phyloP scores from a whole-genome alignment of 176 grass and related monocot genomes.

The Oryza meyeriana region DNA sequence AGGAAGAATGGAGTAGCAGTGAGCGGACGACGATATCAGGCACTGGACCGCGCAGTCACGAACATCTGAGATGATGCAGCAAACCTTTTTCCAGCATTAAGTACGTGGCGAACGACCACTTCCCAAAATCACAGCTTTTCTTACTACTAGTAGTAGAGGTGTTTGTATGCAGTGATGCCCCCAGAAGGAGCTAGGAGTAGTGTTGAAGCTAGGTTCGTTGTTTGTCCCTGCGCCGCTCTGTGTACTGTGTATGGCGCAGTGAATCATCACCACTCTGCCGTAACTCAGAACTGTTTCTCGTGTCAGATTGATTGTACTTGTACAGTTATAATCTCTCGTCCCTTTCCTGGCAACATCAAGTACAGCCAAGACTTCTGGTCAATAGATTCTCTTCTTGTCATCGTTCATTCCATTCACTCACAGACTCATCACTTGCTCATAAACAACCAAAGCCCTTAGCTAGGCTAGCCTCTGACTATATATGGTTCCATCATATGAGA shows the following conservation, averaged over 20 bases:
- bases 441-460: background rate
- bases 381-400: constrained; percentile 29
- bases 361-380: constrained; percentile 13
- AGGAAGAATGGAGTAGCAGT: no score
- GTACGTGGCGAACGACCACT: background rate
- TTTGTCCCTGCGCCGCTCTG: background rate
- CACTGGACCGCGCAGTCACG: background rate
- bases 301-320: constrained; percentile 7
- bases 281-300: constrained; percentile 10
- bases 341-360: constrained; percentile 21
- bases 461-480: background rate
- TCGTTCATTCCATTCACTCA: constrained; percentile 4
- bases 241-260: background rate
- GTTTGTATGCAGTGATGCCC: background rate
- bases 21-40: background rate
- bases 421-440: background rate
- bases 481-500: background rate
- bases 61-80: background rate
- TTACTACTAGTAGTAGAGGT: background rate
- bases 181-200: background rate
- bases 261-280: background rate
- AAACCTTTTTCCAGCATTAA: background rate
- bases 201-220: background rate
- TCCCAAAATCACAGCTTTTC: background rate
- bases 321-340: constrained; percentile 13